A percentile compares a stretch with the other conserved stretches of the same genome.
phyloP scores from a whole-genome alignment of 805 yeast genomes.

The Zygosaccharomyces bisporus region DNA sequence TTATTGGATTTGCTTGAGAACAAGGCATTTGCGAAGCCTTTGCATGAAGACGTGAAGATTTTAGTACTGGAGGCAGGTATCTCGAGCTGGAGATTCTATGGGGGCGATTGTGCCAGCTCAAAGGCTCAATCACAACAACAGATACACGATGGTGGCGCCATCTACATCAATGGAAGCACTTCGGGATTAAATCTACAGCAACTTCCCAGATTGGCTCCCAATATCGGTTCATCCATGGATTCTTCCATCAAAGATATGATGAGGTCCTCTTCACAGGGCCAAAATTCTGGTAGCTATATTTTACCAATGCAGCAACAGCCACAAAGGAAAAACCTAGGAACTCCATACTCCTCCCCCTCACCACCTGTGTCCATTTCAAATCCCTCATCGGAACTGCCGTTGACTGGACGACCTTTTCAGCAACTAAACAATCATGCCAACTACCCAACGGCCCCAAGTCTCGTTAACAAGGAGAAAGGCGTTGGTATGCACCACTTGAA shows the following conservation, averaged over 20 bases:
- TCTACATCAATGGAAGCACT: constrained; percentile 25
- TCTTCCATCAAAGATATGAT: constrained; percentile 26
- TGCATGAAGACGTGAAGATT: constrained; percentile 16
- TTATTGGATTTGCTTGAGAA: constrained; percentile 26
- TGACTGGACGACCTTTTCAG: constrained; percentile 7
- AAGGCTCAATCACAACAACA: background rate
- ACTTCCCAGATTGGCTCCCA: constrained; percentile 23
- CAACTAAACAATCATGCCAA: constrained; percentile 13
- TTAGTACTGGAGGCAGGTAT: constrained; percentile 27
- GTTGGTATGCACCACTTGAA: constrained; percentile 6
- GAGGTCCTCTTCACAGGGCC: constrained; percentile 13
- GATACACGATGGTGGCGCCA: constrained; percentile 13
- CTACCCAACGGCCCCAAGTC: constrained; percentile 31
- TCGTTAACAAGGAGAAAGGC: constrained; percentile 10
- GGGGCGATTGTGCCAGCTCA: constrained; percentile 15
- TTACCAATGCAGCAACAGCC: constrained; percentile 18
- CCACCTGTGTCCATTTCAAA: constrained; percentile 10
- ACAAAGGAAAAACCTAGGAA: background rate
- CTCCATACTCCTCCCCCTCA: constrained; percentile 6
- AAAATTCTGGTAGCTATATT: constrained; percentile 8
- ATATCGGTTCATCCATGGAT: constrained; percentile 19
- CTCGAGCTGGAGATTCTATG: constrained; percentile 23
- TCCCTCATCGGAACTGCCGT: constrained; percentile 11
- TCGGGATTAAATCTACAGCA: constrained; percentile 22
- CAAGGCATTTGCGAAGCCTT: constrained; percentile 31